These are phyloP conservation scores for Phytophthora citrophthora DNA, from an alignment of 352 stramenopile genomes.

Conservation along the genomic window DNA sequence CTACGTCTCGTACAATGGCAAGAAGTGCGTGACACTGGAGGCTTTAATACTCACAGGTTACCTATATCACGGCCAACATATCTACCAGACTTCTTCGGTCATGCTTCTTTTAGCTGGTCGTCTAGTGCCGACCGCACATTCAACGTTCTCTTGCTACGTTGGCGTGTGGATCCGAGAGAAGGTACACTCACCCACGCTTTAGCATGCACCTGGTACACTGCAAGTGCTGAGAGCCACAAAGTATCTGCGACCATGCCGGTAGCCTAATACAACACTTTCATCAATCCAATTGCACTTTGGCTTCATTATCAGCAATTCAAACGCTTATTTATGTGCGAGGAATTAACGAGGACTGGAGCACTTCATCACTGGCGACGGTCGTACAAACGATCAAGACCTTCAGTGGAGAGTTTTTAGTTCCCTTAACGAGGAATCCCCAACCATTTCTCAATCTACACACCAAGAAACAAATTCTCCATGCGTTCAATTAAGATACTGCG, in stretches of 20 bases:
- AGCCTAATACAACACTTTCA: not conserved
- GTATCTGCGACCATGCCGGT: not conserved
- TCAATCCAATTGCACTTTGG: not conserved
- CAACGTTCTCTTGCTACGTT: conserved; percentile 27
- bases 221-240: conserved; percentile 8
- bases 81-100: conserved; percentile 16
- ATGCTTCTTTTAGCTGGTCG: conserved; percentile 21
- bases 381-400: no score
- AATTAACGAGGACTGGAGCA: no score
- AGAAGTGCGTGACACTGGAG: conserved; percentile 12
- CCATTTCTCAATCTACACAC: not conserved
- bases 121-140: conserved; percentile 21
- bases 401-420: no score
- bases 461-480: no score
- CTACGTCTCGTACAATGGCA: conserved; percentile 17
- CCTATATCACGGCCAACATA: conserved; percentile 23
- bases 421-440: no score
- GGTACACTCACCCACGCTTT: not conserved
- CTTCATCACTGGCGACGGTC: no score
- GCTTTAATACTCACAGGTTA: conserved; percentile 20
- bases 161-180: conserved; percentile 13
- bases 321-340: not conserved
- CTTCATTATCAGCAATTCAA: not conserved
- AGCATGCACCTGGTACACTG: conserved; percentile 23
- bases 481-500: not conserved